Conservation (phyloP, 1,284 basidiomycete species). For the Amylostereum chailletii region DNA sequence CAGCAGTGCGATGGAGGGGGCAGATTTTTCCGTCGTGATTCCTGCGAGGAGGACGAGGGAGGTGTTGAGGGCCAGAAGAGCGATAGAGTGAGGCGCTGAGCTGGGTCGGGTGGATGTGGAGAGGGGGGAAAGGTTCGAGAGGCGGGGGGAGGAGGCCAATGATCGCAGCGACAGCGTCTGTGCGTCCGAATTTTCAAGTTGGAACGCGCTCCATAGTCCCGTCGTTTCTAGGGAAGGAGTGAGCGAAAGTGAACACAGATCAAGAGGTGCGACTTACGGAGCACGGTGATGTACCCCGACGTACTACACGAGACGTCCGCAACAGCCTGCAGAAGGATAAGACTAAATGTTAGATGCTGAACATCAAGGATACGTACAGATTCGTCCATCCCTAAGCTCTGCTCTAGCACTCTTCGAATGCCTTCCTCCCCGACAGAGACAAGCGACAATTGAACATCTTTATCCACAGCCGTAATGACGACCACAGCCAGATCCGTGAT, state of each 20-base stretch:
- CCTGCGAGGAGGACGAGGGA: slow-evolving; percentile 57
- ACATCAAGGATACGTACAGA: neutral
- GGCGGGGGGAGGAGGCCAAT: slow-evolving; percentile 1
- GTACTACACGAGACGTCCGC: neutral
- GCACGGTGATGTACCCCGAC: neutral
- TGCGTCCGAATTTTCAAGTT: slow-evolving; percentile 22
- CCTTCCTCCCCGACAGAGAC: slow-evolving; percentile 9
- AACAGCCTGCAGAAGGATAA: neutral
- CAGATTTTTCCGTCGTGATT: slow-evolving; percentile 28
- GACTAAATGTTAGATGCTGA: neutral
- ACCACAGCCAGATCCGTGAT: slow-evolving; percentile 15
- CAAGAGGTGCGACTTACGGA: neutral
- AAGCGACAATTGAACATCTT: neutral
- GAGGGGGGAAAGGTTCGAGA: slow-evolving; percentile 18
- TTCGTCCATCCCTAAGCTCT: neutral
- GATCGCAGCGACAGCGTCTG: neutral
- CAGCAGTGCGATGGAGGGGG: slow-evolving; percentile 37
- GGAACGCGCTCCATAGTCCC: slow-evolving; percentile 41
- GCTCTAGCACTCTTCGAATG: neutral
- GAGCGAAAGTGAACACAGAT: neutral
- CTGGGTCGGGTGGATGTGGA: neutral
- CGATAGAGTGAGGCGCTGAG: slow-evolving; percentile 21
- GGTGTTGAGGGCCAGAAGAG: slow-evolving; percentile 47
- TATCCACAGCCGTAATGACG: slow-evolving; percentile 20
- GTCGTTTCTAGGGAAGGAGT: slow-evolving; percentile 23